Evolutionary conservation across 208 protist genomes (phyloP).

Genomic region (Leishmania aethiopica): DNA sequence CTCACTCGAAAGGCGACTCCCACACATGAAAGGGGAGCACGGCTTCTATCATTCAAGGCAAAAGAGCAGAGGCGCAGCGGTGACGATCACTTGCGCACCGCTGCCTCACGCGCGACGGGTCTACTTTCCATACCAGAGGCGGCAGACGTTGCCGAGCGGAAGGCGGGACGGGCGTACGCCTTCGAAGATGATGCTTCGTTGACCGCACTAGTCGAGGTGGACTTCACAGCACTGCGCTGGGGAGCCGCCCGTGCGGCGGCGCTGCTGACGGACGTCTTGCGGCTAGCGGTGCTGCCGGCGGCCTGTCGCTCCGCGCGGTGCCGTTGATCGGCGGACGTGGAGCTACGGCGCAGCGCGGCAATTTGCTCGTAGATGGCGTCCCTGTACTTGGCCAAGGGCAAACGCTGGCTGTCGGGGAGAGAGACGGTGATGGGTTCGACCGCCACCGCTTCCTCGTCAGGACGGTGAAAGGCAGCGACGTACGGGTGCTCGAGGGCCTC

Average conservation of each 20-base stretch:
- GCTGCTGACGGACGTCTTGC: conserved; percentile 21
- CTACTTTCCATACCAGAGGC: conserved; percentile 22
- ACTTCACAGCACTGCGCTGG: conserved; percentile 13
- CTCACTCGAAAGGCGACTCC: not conserved
- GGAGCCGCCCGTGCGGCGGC: not conserved
- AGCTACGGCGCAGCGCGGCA: conserved; percentile 41
- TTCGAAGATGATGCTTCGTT: conserved; percentile 8
- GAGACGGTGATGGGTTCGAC: conserved; percentile 87
- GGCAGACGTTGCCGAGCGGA: conserved; percentile 8
- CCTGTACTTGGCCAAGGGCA: conserved; percentile 93
- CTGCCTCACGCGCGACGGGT: conserved; percentile 21
- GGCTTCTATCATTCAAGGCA: not conserved
- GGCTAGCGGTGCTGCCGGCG: conserved; percentile 14
- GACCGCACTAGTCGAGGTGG: not conserved
- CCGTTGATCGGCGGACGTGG: conserved; percentile 15
- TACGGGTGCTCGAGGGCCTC: conserved; percentile 95
- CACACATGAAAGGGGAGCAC: not conserved
- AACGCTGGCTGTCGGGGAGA: conserved; percentile 95
- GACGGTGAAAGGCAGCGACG: conserved; percentile 91
- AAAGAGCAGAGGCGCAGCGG: not conserved
- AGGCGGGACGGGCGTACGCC: conserved; percentile 15
- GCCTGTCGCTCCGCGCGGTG: conserved; percentile 11
- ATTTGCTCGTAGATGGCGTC: conserved; percentile 93
- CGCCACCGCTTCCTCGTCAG: conserved; percentile 82
- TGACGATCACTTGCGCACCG: conserved; percentile 18